Percentiles rank a stretch among this genome's conserved stretches.
Evolutionary conservation across 331 rosid genomes (phyloP).

Genomic region (Malus hybrid): DNA sequence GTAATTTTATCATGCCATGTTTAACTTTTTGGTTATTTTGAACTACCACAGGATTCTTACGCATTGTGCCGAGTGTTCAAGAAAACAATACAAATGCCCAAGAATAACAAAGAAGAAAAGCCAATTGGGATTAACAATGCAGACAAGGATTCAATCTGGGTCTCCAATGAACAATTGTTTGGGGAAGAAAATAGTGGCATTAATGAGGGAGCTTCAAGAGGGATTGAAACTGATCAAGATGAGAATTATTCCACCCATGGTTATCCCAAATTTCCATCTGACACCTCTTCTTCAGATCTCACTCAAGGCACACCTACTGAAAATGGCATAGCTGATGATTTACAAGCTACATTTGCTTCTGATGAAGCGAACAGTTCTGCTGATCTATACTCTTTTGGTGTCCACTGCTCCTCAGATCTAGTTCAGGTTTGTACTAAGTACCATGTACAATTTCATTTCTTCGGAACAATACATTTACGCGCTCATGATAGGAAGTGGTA

Average conservation of each 20-base stretch:
- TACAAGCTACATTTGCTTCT: slow-evolving; percentile 53
- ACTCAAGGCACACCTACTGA: slow-evolving; percentile 70
- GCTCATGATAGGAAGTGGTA: too few species aligned
- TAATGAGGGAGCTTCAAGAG: slow-evolving; percentile 30
- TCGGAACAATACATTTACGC: background rate
- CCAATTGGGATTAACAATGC: slow-evolving; percentile 1
- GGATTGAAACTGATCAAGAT: slow-evolving; percentile 23
- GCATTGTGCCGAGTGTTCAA: slow-evolving; percentile 91
- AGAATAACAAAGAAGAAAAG: slow-evolving; percentile 37
- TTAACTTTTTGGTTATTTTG: background rate
- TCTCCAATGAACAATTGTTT: slow-evolving; percentile 19
- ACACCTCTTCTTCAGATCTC: slow-evolving; percentile 83
- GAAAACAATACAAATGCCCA: slow-evolving; percentile 62
- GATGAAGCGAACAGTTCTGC: slow-evolving; percentile 85
- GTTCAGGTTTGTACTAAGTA: slow-evolving; percentile 52
- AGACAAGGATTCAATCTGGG: slow-evolving; percentile 27
- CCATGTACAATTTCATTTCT: background rate
- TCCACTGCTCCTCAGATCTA: slow-evolving; percentile 44
- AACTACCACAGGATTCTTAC: slow-evolving; percentile 62
- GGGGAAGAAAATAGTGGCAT: slow-evolving; percentile 41
- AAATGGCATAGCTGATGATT: slow-evolving; percentile 49
- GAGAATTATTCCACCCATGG: slow-evolving; percentile 31
- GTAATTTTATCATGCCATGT: background rate
- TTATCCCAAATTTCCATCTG: slow-evolving; percentile 43
- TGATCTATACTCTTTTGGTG: slow-evolving; percentile 40